Percentiles rank a stretch among this genome's conserved stretches.
phyloP scores from a whole-genome alignment of 2,329 filamentous ascomycete species.

The Aspergillus tubingensis region DNA sequence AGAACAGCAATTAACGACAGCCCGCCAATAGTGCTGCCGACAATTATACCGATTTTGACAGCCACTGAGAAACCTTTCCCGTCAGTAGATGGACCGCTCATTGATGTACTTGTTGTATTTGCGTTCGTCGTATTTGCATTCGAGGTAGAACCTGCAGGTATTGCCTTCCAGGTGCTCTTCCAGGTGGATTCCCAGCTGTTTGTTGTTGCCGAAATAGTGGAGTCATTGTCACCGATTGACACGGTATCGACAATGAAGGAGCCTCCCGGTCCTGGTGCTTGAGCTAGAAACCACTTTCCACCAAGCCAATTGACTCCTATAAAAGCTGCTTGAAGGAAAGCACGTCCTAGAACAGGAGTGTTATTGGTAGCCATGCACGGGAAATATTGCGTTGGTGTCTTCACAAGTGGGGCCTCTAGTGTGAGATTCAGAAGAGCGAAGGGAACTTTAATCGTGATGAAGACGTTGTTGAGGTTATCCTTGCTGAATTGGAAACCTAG shows the following conservation, averaged over 20 bases:
- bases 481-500: slow-evolving; percentile 20
- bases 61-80: background rate
- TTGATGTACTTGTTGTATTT: background rate
- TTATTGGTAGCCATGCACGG: slow-evolving; percentile 17
- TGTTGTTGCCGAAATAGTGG: background rate
- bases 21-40: background rate
- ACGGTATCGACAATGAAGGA: background rate
- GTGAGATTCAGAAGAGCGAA: slow-evolving; percentile 27
- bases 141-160: background rate
- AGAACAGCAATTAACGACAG: background rate
- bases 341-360: background rate
- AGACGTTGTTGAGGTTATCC: slow-evolving; percentile 13
- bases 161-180: background rate
- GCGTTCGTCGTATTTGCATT: background rate
- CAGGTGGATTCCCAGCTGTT: background rate
- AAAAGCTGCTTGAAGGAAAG: slow-evolving; percentile 24
- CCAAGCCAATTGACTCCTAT: slow-evolving; percentile 21
- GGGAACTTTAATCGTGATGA: slow-evolving; percentile 26
- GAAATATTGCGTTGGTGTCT: slow-evolving; percentile 21
- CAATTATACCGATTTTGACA: background rate
- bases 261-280: slow-evolving; percentile 22
- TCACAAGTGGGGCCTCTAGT: slow-evolving; percentile 20
- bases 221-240: background rate
- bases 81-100: background rate
- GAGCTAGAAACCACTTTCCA: slow-evolving; percentile 23